These are phyloP conservation scores for Middelhovenomyces tepae DNA, from an alignment of 805 yeast genomes.

Conservation along the genomic window DNA sequence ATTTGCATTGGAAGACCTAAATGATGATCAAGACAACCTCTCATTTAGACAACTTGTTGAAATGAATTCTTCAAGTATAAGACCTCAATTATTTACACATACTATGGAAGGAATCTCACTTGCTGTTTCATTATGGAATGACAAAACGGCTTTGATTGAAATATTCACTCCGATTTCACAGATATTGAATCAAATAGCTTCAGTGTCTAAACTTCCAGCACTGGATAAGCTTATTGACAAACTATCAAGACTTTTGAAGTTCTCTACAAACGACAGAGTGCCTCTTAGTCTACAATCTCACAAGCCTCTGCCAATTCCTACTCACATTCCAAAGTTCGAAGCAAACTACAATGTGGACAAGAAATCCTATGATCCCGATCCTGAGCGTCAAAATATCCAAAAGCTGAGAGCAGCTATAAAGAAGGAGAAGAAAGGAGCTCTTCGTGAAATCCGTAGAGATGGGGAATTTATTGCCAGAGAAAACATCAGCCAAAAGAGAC, in stretches of 20 bases:
- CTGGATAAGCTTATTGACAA: conserved; percentile 28
- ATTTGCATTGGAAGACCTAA: conserved; percentile 1
- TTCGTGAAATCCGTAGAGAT: conserved; percentile 88
- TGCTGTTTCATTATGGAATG: conserved; percentile 44
- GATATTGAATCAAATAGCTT: conserved; percentile 36
- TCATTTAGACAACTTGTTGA: too few species aligned
- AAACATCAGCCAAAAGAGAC: conserved; percentile 69
- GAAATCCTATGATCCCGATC: conserved; percentile 81
- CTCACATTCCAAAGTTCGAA: conserved; percentile 85
- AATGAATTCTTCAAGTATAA: neutral
- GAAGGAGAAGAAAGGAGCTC: conserved; percentile 80
- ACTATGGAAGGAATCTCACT: neutral
- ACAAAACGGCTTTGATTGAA: conserved; percentile 53
- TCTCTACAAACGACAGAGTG: conserved; percentile 41
- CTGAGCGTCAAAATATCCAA: conserved; percentile 69
- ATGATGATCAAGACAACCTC: too few species aligned
- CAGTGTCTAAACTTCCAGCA: too few species aligned
- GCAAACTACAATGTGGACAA: conserved; percentile 94
- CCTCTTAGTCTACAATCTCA: conserved; percentile 81
- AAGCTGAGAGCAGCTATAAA: conserved; percentile 80
- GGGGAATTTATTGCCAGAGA: conserved; percentile 80
- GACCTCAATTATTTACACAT: neutral
- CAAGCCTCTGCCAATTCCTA: conserved; percentile 72
- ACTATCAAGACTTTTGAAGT: conserved; percentile 40
- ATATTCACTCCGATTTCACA: conserved; percentile 40